Evolutionary conservation across 164 flowering plant genomes (phyloP).

Genomic region (Tinospora cordifolia): DNA sequence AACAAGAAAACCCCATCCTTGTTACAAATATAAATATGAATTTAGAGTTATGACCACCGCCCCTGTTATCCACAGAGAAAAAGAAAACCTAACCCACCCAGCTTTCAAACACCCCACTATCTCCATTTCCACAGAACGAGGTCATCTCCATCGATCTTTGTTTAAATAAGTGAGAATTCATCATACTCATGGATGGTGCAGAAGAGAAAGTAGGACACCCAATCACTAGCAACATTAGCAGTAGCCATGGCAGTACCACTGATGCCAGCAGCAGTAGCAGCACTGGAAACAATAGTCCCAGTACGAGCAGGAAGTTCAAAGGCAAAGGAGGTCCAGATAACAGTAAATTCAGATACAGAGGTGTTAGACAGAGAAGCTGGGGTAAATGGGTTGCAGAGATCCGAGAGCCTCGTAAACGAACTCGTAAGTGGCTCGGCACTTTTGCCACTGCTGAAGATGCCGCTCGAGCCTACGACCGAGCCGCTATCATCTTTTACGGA

Average conservation of each 20-base stretch:
- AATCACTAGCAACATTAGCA: conserved; percentile 7
- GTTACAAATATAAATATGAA: conserved; percentile 6
- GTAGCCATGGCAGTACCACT: conserved; percentile 6
- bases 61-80: conserved; percentile 14
- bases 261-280: conserved; percentile 3
- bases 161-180: too few relatives aligned
- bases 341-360: conserved; percentile 57
- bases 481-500: conserved; percentile 75
- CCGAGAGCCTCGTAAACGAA: conserved; percentile 55
- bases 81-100: not conserved
- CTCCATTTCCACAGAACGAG: conserved; percentile 9
- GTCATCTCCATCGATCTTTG: not conserved
- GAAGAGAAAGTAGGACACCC: conserved; percentile 1
- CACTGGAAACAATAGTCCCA: conserved; percentile 7
- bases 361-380: conserved; percentile 82
- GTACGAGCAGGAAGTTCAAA: conserved; percentile 32
- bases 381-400: conserved; percentile 98
- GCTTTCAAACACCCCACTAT: not conserved
- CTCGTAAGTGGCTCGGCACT: conserved; percentile 80
- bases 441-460: conserved; percentile 73
- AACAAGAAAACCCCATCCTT: not conserved
- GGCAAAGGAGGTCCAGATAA: conserved; percentile 94
- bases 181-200: conserved; percentile 15
- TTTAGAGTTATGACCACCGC: conserved; percentile 24
- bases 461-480: conserved; percentile 66